A percentile compares a stretch with the other conserved stretches of the same genome.
Conservation (phyloP, 1,139 yeast genomes). For the Nakaseomyces glabratus region DNA sequence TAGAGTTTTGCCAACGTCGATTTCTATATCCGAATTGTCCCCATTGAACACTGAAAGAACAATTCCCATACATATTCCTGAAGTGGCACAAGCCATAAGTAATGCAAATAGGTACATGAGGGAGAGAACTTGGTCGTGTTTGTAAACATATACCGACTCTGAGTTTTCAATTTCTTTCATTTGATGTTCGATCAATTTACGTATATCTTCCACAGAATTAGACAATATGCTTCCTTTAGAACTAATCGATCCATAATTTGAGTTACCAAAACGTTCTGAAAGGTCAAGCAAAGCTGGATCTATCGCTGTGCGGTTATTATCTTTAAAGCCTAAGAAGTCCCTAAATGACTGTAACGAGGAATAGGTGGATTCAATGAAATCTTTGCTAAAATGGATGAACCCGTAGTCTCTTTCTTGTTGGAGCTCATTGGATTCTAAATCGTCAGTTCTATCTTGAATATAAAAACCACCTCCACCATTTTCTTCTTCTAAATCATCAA, state of each 20-base stretch:
- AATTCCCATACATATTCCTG: slow-evolving; percentile 41
- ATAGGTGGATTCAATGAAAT: slow-evolving; percentile 20
- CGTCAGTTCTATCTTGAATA: slow-evolving; percentile 2
- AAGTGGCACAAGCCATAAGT: slow-evolving; percentile 37
- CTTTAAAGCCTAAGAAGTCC: slow-evolving; percentile 10
- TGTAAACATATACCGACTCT: slow-evolving; percentile 22
- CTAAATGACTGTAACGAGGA: slow-evolving; percentile 15
- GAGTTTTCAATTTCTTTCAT: slow-evolving; percentile 17
- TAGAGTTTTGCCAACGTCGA: slow-evolving; percentile 19
- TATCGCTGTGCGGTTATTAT: background rate
- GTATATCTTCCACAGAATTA: slow-evolving; percentile 19
- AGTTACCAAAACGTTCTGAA: slow-evolving; percentile 8
- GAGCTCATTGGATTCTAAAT: slow-evolving; percentile 10
- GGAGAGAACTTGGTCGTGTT: slow-evolving; percentile 41
- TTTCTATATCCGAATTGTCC: slow-evolving; percentile 20
- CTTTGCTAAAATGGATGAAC: slow-evolving; percentile 20
- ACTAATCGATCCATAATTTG: slow-evolving; percentile 6
- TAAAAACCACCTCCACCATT: slow-evolving; percentile 25
- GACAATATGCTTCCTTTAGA: slow-evolving; percentile 10
- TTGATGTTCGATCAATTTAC: slow-evolving; percentile 15
- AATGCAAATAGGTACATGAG: slow-evolving; percentile 39
- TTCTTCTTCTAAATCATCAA: slow-evolving; percentile 53
- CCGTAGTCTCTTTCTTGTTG: slow-evolving; percentile 14
- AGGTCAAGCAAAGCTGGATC: slow-evolving; percentile 4
- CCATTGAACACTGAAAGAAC: slow-evolving; percentile 33